Evolutionary conservation across 2,329 filamentous ascomycete species (phyloP).

Genomic region (Penicillium sp.): DNA sequence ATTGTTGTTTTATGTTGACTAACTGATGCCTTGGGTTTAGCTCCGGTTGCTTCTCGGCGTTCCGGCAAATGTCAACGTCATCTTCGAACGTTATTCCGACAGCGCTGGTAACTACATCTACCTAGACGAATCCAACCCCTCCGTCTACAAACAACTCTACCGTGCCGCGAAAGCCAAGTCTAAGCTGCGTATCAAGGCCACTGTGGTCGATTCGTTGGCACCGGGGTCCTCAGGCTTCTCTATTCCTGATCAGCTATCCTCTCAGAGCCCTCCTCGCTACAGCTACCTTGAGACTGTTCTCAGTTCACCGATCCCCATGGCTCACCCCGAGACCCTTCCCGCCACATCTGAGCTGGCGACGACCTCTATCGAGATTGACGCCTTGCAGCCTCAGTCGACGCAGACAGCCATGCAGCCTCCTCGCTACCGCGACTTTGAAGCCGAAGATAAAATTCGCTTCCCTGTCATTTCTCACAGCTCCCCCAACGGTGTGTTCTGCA

Average conservation of each 20-base stretch:
- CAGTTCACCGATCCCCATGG: conserved; percentile 33
- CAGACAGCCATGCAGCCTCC: conserved; percentile 21
- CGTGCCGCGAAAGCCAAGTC: conserved; percentile 97
- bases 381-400: conserved; percentile 5
- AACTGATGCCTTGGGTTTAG: conserved; percentile 50
- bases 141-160: conserved; percentile 95
- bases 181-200: conserved; percentile 87
- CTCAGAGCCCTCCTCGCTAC: conserved; percentile 33
- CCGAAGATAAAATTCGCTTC: conserved; percentile 34
- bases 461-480: conserved; percentile 41
- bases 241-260: conserved; percentile 16
- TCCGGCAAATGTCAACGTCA: conserved; percentile 61
- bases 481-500: conserved; percentile 64
- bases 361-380: background rate
- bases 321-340: conserved; percentile 21
- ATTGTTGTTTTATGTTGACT: conserved; percentile 12
- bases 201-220: conserved; percentile 44
- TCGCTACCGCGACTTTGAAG: conserved; percentile 34
- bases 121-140: conserved; percentile 74
- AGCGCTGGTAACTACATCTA: conserved; percentile 79
- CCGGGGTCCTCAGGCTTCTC: conserved; percentile 22
- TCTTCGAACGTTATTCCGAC: conserved; percentile 94
- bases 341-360: conserved; percentile 13
- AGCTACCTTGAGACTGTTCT: conserved; percentile 51
- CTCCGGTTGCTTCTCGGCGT: conserved; percentile 71